Conservation (phyloP, 768 basidiomycete species). For the Tricholoma terreum region DNA sequence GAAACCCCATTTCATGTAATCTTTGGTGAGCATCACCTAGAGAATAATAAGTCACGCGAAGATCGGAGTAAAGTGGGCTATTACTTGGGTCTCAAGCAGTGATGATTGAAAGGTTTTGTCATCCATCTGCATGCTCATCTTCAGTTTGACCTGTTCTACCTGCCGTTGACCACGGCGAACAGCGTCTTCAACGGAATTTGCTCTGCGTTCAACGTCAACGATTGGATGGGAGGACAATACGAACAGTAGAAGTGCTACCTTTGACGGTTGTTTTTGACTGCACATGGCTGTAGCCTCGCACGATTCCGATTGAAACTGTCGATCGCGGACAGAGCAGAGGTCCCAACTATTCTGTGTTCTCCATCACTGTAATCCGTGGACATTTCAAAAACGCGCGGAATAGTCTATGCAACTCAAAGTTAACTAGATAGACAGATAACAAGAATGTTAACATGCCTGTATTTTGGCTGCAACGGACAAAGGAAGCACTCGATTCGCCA, state of each 20-base stretch:
- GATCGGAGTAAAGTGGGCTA: slow-evolving; percentile 3
- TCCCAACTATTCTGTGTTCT: slow-evolving; percentile 78
- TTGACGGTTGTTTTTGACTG: slow-evolving; percentile 55
- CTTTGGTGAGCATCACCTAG: slow-evolving; percentile 84
- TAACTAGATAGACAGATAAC: neutral
- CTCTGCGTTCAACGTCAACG: slow-evolving; percentile 35
- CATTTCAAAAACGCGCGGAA: slow-evolving; percentile 81
- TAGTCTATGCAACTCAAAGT: slow-evolving; percentile 46
- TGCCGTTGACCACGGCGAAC: slow-evolving; percentile 86
- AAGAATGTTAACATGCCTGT: slow-evolving; percentile 48
- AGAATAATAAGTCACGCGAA: neutral
- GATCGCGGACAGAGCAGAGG: slow-evolving; percentile 80
- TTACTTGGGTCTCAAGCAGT: slow-evolving; percentile 83
- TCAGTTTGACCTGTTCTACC: slow-evolving; percentile 86
- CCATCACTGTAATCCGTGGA: slow-evolving; percentile 79
- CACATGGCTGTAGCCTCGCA: slow-evolving; percentile 58
- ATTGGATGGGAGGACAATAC: neutral
- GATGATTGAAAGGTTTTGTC: slow-evolving; percentile 85
- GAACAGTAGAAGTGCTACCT: slow-evolving; percentile 42
- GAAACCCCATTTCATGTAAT: slow-evolving; percentile 90
- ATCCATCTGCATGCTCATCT: slow-evolving; percentile 92
- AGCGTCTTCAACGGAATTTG: slow-evolving; percentile 82
- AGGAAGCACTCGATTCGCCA: slow-evolving; percentile 86
- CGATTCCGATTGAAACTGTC: slow-evolving; percentile 94
- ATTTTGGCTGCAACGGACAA: slow-evolving; percentile 76